Percentiles rank a stretch among this genome's conserved stretches.
Evolutionary conservation across 2,329 filamentous ascomycete genomes (phyloP).

Genomic region (Aspergillus ustus): DNA sequence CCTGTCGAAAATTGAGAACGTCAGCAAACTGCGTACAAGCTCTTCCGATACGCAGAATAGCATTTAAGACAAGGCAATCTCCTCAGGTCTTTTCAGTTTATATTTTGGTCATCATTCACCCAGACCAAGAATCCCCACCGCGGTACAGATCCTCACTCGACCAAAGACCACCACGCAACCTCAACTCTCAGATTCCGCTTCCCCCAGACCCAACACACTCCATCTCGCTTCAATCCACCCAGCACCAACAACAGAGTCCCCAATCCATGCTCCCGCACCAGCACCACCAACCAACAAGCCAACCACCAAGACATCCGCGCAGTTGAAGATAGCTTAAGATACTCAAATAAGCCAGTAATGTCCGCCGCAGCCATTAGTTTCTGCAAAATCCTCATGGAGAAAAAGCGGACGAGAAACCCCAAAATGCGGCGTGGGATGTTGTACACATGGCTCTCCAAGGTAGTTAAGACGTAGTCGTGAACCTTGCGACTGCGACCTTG

Average conservation of each 20-base stretch:
- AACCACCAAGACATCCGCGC: slow-evolving; percentile 3
- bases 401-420: slow-evolving; percentile 47
- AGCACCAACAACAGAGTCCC: not conserved
- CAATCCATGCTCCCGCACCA: slow-evolving; percentile 7
- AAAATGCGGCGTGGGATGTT: slow-evolving; percentile 36
- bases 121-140: slow-evolving; percentile 31
- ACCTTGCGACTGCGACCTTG: slow-evolving; percentile 30
- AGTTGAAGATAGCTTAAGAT: slow-evolving; percentile 5
- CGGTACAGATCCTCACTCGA: slow-evolving; percentile 32
- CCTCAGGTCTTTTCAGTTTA: slow-evolving; percentile 55
- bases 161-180: slow-evolving; percentile 12
- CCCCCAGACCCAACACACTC: not conserved
- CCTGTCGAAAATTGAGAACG: not conserved
- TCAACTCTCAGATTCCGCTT: slow-evolving; percentile 19
- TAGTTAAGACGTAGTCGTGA: slow-evolving; percentile 24
- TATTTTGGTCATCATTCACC: slow-evolving; percentile 45
- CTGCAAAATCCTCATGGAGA: slow-evolving; percentile 45
- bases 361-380: slow-evolving; percentile 51
- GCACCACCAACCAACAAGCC: not conserved
- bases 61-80: slow-evolving; percentile 27
- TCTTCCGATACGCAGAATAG: not conserved
- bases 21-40: not conserved
- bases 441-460: slow-evolving; percentile 36
- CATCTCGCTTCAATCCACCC: slow-evolving; percentile 12
- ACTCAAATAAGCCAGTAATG: slow-evolving; percentile 23